Conservation (phyloP, 2,329 filamentous ascomycete species). For the Lasiodiplodia sp. region DNA sequence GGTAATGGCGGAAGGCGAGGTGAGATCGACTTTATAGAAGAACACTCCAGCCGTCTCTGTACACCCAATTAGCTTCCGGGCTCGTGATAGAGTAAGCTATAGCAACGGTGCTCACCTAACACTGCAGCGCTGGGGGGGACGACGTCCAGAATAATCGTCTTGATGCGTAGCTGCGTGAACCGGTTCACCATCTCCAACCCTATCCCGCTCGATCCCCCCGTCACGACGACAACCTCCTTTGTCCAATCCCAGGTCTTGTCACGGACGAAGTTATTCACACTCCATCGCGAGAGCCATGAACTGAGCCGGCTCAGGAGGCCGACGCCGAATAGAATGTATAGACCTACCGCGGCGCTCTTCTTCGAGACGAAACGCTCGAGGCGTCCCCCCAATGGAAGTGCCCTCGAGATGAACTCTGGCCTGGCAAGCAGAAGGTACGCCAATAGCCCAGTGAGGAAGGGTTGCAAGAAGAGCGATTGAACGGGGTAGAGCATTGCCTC, state of each 20-base stretch:
- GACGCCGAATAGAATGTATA: not conserved
- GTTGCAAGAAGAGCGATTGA: too few relatives aligned
- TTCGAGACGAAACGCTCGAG: too few relatives aligned
- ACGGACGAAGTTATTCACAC: not conserved
- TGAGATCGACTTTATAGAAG: constrained; percentile 45
- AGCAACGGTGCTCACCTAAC: not conserved
- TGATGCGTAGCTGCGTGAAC: not conserved
- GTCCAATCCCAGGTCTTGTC: constrained; percentile 41
- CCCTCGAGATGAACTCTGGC: not conserved
- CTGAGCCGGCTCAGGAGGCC: not conserved
- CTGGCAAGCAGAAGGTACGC: not conserved
- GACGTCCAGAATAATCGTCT: not conserved
- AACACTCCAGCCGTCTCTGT: constrained; percentile 18
- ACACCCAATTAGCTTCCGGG: not conserved
- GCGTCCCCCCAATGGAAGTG: too few relatives aligned
- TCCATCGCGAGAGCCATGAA: not conserved
- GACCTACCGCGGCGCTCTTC: not conserved
- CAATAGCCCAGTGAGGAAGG: too few relatives aligned
- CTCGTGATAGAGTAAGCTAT: not conserved
- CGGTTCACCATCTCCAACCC: constrained; percentile 35
- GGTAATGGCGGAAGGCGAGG: constrained; percentile 38
- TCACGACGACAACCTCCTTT: constrained; percentile 44
- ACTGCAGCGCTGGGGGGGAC: not conserved
- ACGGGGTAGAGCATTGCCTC: too few relatives aligned
- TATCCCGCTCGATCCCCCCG: constrained; percentile 46